These are phyloP conservation scores for Phytopythium delawarense DNA, from an alignment of 352 stramenopile genomes.

Conservation along the genomic window DNA sequence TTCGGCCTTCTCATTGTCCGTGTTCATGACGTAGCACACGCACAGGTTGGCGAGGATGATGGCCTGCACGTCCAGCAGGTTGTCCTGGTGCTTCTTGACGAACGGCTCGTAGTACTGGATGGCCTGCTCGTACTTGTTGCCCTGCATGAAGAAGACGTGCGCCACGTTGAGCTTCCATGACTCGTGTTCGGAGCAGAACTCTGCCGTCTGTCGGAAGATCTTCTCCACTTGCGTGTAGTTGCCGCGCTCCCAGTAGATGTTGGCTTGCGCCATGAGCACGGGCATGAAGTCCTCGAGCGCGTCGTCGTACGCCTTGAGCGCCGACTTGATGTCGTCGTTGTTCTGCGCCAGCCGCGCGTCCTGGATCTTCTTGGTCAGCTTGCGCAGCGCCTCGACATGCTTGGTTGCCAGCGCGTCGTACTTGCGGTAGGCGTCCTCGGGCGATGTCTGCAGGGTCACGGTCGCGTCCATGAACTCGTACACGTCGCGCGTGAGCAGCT, in stretches of 20 bases:
- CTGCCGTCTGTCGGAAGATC: slow-evolving; percentile 92
- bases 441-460: slow-evolving; percentile 92
- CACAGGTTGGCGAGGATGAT: slow-evolving; percentile 97
- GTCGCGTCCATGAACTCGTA: slow-evolving; percentile 96
- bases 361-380: slow-evolving; percentile 94
- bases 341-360: slow-evolving; percentile 88
- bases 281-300: slow-evolving; percentile 94
- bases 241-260: slow-evolving; percentile 95
- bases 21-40: slow-evolving; percentile 97
- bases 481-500: slow-evolving; percentile 91
- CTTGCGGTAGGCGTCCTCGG: slow-evolving; percentile 92
- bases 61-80: slow-evolving; percentile 92
- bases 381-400: slow-evolving; percentile 91
- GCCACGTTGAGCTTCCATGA: slow-evolving; percentile 96
- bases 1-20: slow-evolving; percentile 95
- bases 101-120: slow-evolving; percentile 96
- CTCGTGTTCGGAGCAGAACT: slow-evolving; percentile 95
- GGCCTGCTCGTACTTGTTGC: slow-evolving; percentile 86
- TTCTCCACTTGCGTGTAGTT: slow-evolving; percentile 97
- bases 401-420: slow-evolving; percentile 93
- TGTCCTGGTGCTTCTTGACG: slow-evolving; percentile 90
- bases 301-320: slow-evolving; percentile 92
- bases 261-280: slow-evolving; percentile 95
- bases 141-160: slow-evolving; percentile 95
- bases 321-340: slow-evolving; percentile 91